These are phyloP conservation scores for Austroboletus novae-zelandiae DNA, from an alignment of 1,284 basidiomycete species.

Conservation along the genomic window DNA sequence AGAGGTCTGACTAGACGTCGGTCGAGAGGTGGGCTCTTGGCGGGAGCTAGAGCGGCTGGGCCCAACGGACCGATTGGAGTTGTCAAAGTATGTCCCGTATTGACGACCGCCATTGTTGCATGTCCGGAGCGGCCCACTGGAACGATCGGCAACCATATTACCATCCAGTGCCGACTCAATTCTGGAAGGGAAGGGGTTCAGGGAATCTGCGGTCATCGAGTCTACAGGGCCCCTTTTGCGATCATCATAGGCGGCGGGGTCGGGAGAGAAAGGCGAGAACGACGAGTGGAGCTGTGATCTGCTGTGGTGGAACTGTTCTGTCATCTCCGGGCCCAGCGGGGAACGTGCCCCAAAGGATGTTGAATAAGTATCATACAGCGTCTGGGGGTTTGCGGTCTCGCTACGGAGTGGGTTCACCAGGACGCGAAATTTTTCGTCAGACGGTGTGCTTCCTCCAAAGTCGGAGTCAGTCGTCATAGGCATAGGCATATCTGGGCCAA, in stretches of 20 bases:
- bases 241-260: conserved; percentile 44
- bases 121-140: conserved; percentile 47
- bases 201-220: conserved; percentile 27
- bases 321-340: conserved; percentile 12
- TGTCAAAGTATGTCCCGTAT: conserved; percentile 44
- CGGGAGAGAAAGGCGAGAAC: conserved; percentile 64
- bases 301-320: conserved; percentile 16
- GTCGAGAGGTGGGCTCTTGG: conserved; percentile 50
- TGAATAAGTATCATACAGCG: conserved; percentile 21
- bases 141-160: conserved; percentile 23
- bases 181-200: conserved; percentile 39
- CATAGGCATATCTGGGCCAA: conserved; percentile 18
- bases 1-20: conserved; percentile 44
- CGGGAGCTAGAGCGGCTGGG: conserved; percentile 41
- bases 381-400: conserved; percentile 17
- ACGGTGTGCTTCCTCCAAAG: conserved; percentile 16
- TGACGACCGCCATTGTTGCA: conserved; percentile 43
- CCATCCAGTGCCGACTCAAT: conserved; percentile 22
- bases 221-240: conserved; percentile 34
- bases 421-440: conserved; percentile 34
- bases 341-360: conserved; percentile 15
- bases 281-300: conserved; percentile 36
- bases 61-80: conserved; percentile 32
- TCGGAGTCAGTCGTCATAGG: conserved; percentile 9
- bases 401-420: conserved; percentile 23